Evolutionary conservation across 352 stramenopile genomes (phyloP), one percentile per base, ranked within the genome.

Genomic region (Peronosclerospora sorghi): DNA sequence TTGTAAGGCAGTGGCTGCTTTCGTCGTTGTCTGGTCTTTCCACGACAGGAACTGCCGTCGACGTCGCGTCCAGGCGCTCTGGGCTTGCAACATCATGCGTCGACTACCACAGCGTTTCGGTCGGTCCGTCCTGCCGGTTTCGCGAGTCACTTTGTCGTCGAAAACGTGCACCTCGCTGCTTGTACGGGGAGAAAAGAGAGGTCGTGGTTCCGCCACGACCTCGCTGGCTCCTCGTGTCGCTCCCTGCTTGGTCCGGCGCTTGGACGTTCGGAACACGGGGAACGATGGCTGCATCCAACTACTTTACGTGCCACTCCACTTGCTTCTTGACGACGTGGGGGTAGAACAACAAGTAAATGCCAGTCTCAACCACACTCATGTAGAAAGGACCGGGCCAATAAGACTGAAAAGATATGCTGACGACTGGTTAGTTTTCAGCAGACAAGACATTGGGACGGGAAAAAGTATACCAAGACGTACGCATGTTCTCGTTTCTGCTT

Each of bases 21-120:
- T 47, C 9, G 5, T 44, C 1, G 32, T 24, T 0, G 52, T 32
- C 13, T 51, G 52, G 5, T 24, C 19, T 51, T 39, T 60, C 52
- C 52, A 60, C 23, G 15, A 6, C 14, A 35, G 32, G 9, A 56
- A 48, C 26, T 56, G 40, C 7, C 40, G 41, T 48, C 46, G 45
- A 28, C 52, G 40, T 24, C 14, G 14, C 32, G 52, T 17, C 14
- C 45, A 41, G 19, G 20, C 19, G 9, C 41, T 32, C 5, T 32
- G 35, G 17, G 29, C 26, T 44, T 27, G 39, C 2, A 41, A 9
- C 40, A 32, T 37, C n/a, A 41, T 12, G 26, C 14, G 23, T 21
- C 32, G 32, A 13, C 40, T 41, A 14, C n/a, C 8, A 26, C 14
- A 5, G 24, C 23, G 20, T 14, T 15, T 32, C n/a, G 41, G 20